A percentile compares a stretch with the other conserved stretches of the same genome.
phyloP scores from a whole-genome alignment of 257 asterid genomes.

The Nicotiana paniculata region DNA sequence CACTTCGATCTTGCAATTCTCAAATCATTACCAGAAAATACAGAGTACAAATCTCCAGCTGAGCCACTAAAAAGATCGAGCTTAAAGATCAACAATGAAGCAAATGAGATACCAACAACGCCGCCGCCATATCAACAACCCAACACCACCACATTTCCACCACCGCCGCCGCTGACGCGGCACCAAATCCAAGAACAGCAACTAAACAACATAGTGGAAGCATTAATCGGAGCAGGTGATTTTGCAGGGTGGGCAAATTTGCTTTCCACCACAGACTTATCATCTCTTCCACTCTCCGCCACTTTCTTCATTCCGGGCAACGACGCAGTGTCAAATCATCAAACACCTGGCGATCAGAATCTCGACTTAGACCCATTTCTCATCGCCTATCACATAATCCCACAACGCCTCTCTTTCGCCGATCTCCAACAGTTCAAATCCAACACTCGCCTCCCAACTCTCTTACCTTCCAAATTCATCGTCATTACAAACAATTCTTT shows the following conservation, averaged over 20 bases:
- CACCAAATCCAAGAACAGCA: constrained; percentile 27
- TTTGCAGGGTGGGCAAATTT: constrained; percentile 55
- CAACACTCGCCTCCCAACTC: constrained; percentile 54
- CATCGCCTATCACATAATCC: constrained; percentile 57
- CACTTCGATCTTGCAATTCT: constrained; percentile 12
- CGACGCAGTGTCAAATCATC: constrained; percentile 36
- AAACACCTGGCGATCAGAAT: constrained; percentile 1
- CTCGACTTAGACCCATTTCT: constrained; percentile 34
- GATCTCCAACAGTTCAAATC: constrained; percentile 26
- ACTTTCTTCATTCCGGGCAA: constrained; percentile 61
- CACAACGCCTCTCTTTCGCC: constrained; percentile 59
- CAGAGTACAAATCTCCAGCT: background rate
- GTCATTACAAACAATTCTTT: constrained; percentile 45
- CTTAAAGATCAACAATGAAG: background rate
- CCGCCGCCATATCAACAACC: constrained; percentile 5
- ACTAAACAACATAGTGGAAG: constrained; percentile 43
- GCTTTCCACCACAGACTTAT: constrained; percentile 41
- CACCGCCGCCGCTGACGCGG: background rate
- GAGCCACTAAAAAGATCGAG: background rate
- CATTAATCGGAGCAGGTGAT: constrained; percentile 48
- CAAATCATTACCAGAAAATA: background rate
- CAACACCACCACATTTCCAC: background rate
- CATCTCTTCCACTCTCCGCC: constrained; percentile 46
- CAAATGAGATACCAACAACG: background rate
- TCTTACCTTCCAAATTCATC: constrained; percentile 42